Conservation (phyloP, 1,139 yeast genomes). For the Pneumocystis oryctolagi region DNA sequence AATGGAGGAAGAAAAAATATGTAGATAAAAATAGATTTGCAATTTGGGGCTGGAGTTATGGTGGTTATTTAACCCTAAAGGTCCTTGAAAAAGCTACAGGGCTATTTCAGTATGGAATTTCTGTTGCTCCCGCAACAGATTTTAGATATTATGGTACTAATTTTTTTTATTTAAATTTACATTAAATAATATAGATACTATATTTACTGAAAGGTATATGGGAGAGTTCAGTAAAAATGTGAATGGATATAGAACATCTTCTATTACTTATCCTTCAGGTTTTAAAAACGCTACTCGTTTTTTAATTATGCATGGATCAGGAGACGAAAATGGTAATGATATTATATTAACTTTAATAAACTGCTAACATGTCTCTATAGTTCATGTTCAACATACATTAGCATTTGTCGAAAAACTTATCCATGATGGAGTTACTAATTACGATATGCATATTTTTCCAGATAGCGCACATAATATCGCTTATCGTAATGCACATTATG, state of each 20-base stretch:
- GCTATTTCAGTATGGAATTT: conserved; percentile 61
- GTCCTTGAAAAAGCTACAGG: conserved; percentile 51
- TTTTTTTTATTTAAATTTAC: background rate
- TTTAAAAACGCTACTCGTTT: conserved; percentile 45
- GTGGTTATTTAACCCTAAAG: conserved; percentile 67
- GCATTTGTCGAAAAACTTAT: conserved; percentile 60
- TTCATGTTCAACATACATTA: conserved; percentile 76
- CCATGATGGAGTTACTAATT: conserved; percentile 50
- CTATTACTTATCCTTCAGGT: conserved; percentile 35
- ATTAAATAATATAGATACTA: conserved; percentile 34
- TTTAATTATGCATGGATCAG: conserved; percentile 84
- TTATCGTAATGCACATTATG: conserved; percentile 61
- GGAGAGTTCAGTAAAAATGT: conserved; percentile 43
- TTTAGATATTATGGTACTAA: background rate
- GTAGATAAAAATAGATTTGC: conserved; percentile 57
- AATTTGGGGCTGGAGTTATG: conserved; percentile 86
- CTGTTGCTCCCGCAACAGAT: conserved; percentile 81
- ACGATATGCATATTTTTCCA: conserved; percentile 81
- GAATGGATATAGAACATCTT: conserved; percentile 36
- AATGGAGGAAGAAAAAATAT: conserved; percentile 19
- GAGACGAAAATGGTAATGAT: conserved; percentile 55
- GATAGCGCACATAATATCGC: conserved; percentile 79
- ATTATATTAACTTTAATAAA: too few relatives aligned
- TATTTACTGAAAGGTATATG: conserved; percentile 87
- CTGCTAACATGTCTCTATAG: conserved; percentile 25